phyloP scores from a whole-genome alignment of 2,329 filamentous ascomycete genomes.

The Fusarium newnesense region DNA sequence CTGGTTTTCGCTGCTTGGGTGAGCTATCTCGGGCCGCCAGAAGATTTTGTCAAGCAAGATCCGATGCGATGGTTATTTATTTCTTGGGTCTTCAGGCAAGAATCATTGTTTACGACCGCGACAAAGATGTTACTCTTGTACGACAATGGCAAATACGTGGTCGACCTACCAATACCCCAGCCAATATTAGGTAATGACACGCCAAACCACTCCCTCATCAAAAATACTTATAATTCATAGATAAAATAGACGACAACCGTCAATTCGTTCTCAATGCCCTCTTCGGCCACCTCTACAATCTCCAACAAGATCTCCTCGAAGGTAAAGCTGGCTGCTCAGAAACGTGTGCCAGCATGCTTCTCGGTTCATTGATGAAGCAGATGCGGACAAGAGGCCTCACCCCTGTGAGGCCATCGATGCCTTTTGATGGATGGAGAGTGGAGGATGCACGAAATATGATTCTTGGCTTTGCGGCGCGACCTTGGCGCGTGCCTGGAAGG shows the following conservation, averaged over 20 bases:
- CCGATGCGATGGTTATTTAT: slow-evolving; percentile 17
- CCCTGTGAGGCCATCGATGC: neutral
- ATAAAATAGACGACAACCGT: slow-evolving; percentile 16
- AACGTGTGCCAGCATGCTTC: slow-evolving; percentile 21
- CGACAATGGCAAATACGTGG: slow-evolving; percentile 4
- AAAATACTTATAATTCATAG: neutral
- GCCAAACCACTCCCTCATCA: accelerated
- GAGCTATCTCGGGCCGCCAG: neutral
- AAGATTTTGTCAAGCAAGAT: slow-evolving; percentile 7
- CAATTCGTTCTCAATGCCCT: slow-evolving; percentile 15
- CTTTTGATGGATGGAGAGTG: slow-evolving; percentile 25
- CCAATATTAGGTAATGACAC: slow-evolving; percentile 13
- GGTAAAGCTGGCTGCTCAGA: slow-evolving; percentile 18
- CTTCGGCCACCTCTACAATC: slow-evolving; percentile 13
- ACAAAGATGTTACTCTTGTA: neutral
- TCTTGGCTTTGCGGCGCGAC: neutral
- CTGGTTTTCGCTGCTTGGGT: slow-evolving; percentile 22
- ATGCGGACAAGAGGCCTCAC: neutral
- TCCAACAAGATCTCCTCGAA: slow-evolving; percentile 17
- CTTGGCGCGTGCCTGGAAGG: slow-evolving; percentile 24
- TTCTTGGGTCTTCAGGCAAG: slow-evolving; percentile 20
- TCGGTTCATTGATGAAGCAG: slow-evolving; percentile 18
- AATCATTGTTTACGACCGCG: neutral
- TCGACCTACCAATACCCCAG: slow-evolving; percentile 21
- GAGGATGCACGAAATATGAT: slow-evolving; percentile 18